Base-by-base conservation (phyloP, 2,329 filamentous ascomycete species). In the Fusarium mangiferae region DNA sequence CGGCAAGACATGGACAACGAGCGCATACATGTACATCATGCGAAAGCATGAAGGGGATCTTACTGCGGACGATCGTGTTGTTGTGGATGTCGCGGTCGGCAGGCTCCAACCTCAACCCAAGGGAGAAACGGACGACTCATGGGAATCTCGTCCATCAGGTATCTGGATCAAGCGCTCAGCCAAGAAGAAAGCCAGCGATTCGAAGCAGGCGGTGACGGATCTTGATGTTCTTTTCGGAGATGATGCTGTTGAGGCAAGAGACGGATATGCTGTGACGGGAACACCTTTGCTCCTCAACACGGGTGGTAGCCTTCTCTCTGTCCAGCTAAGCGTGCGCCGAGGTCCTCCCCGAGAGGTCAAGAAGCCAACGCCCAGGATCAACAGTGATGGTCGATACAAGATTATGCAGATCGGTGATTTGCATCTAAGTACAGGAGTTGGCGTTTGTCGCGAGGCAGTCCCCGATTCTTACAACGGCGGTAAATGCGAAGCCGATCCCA, bases 331-430 rank as follows among this genome's bases (percentile, higher is more conserved):
- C 33, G 87, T 98, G 56, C 90, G 94, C 57, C 90, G 93, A 76
- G 96, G 96, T 5, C 85, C 87, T 58, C 89, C 90, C 28, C 84
- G 86, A 28, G 89, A 91, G 74, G 82, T 87, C 41, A 88, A 91
- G 78, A 95, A 92, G 81, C 93, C 93, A 2, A 85, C 90, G 44
- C 93, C 92, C 17, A 90, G 93, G 66, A 94, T 99, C 72, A 89
- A 90, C 48, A 94, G 97, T 70, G 94, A 96, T 80, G 96, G 96
- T 36, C 94, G 93, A 77, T 98, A 98, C 86, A 98, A 98, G 86
- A 98, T 99, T 74, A 91, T 99, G 88, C 96, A 99, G 83, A 87
- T 97, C 62, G 93, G 95, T n/a, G 96, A 99, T 84, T 85, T 98
- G 70, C 96, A 99, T 82, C 85, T 99, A 63, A 96, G 94, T 79